Base-by-base conservation (phyloP, 495 filamentous ascomycete species). In the Pseudevernia furfuracea region DNA sequence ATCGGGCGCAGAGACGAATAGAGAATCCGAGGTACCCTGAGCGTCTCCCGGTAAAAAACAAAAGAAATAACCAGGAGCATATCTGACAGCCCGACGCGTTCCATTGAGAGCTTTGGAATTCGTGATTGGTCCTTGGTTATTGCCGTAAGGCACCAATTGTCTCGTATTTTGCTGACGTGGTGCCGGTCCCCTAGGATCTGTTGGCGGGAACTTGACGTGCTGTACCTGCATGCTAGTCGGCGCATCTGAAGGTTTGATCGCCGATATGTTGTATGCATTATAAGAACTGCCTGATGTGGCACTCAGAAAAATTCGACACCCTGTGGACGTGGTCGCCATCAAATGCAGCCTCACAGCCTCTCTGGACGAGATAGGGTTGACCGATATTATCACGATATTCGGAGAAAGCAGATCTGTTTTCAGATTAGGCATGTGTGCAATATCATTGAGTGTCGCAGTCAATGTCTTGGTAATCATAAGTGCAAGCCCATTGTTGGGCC, bases 221-320 rank as follows among this genome's bases (percentile, higher is more conserved):
- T 95, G 89, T 28, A 97, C 85, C 72, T 96, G 92, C 92, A 99
- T 97, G 76, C 91, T 97, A 58, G 88, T 93, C 5, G 95, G 93
- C 0, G 91, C 85, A 62, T 78, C 81, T 52, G 74, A 80, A 32
- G 78, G 75, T 30, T 72, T 75, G 23, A 85, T 80, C 34, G 83
- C 77, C 17, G 82, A 77, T 9, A 80, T 78, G 73, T 86, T 88
- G 63, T 85, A 87, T 28, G 60, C 12, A 25, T 28, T 53, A 11
- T 61, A 61, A 43, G 84, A 86, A 57, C 87, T 87, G 10, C 89
- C 83, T 48, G 87, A 87, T 3, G 93, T 96, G 9, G 93, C 91
- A 70, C 91, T 97, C 61, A 97, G 79, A 71, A 91, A 97, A 28
- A 99, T 83, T 23, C 94, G 87, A 71, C 91, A 96, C 15, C 94